These are phyloP conservation scores for Lactuca saligna DNA, from an alignment of 129 eudicot species.

Conservation along the genomic window DNA sequence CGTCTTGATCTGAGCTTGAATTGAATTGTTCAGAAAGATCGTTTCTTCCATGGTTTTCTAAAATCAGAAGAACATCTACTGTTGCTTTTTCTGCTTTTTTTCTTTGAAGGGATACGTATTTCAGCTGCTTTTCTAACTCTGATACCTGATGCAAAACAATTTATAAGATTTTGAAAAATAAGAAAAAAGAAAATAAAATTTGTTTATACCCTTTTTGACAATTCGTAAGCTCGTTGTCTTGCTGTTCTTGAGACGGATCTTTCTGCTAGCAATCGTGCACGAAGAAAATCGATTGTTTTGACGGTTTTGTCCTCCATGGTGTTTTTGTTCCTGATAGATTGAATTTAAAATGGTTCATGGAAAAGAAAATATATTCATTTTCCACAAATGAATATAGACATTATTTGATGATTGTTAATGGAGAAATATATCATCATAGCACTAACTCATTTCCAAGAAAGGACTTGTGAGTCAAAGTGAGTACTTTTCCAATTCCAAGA, in stretches of 20 bases:
- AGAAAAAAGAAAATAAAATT: neutral
- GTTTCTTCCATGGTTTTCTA: slow-evolving; percentile 60
- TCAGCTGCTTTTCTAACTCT: slow-evolving; percentile 86
- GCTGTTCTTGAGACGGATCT: slow-evolving; percentile 87
- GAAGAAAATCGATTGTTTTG: slow-evolving; percentile 83
- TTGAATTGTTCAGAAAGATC: slow-evolving; percentile 68
- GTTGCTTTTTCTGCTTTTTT: slow-evolving; percentile 91
- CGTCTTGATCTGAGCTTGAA: slow-evolving; percentile 70
- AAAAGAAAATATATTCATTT: neutral
- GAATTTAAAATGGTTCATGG: neutral
- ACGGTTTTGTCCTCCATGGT: slow-evolving; percentile 63
- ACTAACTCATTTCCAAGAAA: slow-evolving; percentile 11
- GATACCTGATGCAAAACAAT: slow-evolving; percentile 42
- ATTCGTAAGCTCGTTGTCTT: slow-evolving; percentile 77
- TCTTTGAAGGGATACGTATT: slow-evolving; percentile 70
- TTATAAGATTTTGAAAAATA: slow-evolving; percentile 18
- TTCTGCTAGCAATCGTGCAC: slow-evolving; percentile 82
- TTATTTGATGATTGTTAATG: slow-evolving; percentile 2
- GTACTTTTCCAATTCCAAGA: slow-evolving; percentile 10
- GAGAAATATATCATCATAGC: neutral
- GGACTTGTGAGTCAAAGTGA: slow-evolving; percentile 12
- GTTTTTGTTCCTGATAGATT: slow-evolving; percentile 42
- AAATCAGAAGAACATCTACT: slow-evolving; percentile 69
- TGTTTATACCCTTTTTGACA: slow-evolving; percentile 69
- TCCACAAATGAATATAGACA: slow-evolving; percentile 1